Conservation (phyloP, 1,284 basidiomycete species). For the Xerocomus cyaneibrunnescens region DNA sequence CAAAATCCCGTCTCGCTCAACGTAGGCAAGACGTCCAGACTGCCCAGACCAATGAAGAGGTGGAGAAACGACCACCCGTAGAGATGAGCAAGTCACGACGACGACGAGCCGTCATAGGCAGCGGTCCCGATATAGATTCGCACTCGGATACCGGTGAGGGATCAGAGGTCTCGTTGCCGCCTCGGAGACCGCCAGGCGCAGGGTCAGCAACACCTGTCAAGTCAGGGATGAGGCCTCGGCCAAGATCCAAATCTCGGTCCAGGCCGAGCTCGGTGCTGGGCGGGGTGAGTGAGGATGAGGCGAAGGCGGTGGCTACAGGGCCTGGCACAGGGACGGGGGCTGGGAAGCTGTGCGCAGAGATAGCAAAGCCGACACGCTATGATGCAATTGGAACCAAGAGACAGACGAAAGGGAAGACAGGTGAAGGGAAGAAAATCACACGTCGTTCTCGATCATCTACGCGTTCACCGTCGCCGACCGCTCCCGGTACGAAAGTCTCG, state of each 20-base stretch:
- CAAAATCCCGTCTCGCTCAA: background rate
- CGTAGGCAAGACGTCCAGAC: background rate
- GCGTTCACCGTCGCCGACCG: constrained; percentile 8
- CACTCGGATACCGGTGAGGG: background rate
- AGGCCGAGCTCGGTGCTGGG: background rate
- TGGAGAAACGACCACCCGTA: background rate
- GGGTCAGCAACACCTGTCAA: constrained; percentile 25
- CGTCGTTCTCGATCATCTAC: constrained; percentile 6
- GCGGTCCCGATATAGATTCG: constrained; percentile 3
- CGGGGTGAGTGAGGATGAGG: constrained; percentile 7
- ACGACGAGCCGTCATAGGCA: background rate
- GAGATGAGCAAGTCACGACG: background rate
- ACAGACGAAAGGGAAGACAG: background rate
- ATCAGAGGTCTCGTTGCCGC: constrained; percentile 14
- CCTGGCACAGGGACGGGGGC: background rate
- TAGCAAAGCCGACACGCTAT: background rate
- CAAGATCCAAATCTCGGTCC: constrained; percentile 12
- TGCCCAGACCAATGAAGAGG: background rate
- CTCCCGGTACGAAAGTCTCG: constrained; percentile 1
- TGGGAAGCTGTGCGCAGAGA: background rate
- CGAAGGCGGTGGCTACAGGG: background rate
- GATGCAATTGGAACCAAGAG: background rate
- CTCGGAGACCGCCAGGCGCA: constrained; percentile 8
- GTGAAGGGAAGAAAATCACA: background rate
- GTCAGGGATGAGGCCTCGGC: constrained; percentile 31